Conservation (phyloP, 306 rosid genomes). For the Vicia faba region DNA sequence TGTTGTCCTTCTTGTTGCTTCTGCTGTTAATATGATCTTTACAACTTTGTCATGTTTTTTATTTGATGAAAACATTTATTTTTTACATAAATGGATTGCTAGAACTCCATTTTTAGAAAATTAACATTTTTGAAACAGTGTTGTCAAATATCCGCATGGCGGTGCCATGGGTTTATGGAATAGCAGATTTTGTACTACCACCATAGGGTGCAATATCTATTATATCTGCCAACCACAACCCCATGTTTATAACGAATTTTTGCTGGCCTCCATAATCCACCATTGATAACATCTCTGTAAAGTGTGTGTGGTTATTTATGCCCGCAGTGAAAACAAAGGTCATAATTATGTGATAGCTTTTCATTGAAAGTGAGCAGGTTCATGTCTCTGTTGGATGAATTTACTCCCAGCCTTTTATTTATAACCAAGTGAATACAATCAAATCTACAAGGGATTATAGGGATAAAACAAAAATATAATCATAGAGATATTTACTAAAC, state of each 20-base stretch:
- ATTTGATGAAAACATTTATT: constrained; percentile 8
- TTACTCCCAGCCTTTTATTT: no score
- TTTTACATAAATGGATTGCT: constrained; percentile 10
- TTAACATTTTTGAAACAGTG: constrained; percentile 3
- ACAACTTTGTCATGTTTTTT: constrained; percentile 8
- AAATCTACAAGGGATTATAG: no score
- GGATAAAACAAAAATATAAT: no score
- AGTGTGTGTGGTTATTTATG: constrained; percentile 2
- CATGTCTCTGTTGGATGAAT: not conserved
- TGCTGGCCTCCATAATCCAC: not conserved
- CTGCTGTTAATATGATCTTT: constrained; percentile 10
- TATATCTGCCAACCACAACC: not conserved
- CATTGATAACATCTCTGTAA: not conserved
- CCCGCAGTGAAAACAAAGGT: not conserved
- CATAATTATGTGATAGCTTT: not conserved
- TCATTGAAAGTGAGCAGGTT: constrained; percentile 3
- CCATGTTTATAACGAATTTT: not conserved
- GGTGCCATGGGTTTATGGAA: not conserved
- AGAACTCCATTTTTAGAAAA: constrained; percentile 1
- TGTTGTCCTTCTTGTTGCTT: constrained; percentile 24
- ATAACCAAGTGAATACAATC: no score
- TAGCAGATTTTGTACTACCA: not conserved
- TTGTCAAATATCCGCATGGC: not conserved
- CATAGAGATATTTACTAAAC: no score
- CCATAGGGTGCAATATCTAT: not conserved